Base-by-base conservation (phyloP, 169 alveolate species). In the Perkinsus olseni region DNA sequence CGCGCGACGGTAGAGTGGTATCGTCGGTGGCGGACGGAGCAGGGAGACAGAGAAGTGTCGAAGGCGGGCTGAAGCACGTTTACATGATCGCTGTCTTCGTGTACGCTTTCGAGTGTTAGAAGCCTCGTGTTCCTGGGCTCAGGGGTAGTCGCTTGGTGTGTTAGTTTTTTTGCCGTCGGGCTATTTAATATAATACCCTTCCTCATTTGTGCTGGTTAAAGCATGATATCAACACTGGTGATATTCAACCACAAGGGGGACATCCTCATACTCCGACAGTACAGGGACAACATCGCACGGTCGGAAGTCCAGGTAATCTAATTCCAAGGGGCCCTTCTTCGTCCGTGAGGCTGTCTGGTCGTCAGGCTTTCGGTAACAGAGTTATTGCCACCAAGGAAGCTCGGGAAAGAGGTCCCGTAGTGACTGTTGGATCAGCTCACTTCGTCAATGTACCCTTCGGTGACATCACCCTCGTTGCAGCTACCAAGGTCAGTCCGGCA, bases 371-470 rank as follows among this genome's bases (percentile, higher is more conserved):
- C 93, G 96, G 98, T 93, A 94, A 97, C 37, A 95, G 96, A 91
- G 95, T 97, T 38, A 97, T 97, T 36, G 97, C 98, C 28, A 95
- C 98, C 31, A 97, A 97, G 94, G 98, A 97, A 94, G 96, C 96
- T 37, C 96, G 97, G 91, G 98, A 96, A 93, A 95, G 96, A 38
- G 82, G 82, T 3, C 98, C 98, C 24, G 96, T 97, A n/a, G 96
- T 95, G 31, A 91, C 94, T 50, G 93, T 97, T 40, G 97, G 96
- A 92, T 98, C 97, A 13, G 97, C 96, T 24, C 95, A 95, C 82
- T 97, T 95, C 93, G 96, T 97, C 45, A 97, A 96, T 92, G 95
- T 97, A 21, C 95, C 96, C 28, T 92, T 93, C 3, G 96, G 96
- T 31, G 97, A 96, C 82, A 96, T 97, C 17, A 96, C 96, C 37